Conservation (phyloP, 345 rosid genomes). For the Pugionium cornutum region DNA sequence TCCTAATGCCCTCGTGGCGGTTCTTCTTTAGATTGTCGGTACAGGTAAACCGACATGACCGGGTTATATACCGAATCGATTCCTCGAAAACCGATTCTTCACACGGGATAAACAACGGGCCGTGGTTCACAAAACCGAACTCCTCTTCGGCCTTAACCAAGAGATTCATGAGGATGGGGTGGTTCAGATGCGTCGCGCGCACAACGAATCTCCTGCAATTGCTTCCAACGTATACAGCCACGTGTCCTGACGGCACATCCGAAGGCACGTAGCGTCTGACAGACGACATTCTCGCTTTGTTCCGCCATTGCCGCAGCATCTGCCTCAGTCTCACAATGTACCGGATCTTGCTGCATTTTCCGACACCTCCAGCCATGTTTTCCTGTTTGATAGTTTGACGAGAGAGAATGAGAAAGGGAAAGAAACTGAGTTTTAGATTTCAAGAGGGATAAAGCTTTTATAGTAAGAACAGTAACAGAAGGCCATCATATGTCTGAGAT, state of each 20-base stretch:
- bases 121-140: slow-evolving; percentile 76
- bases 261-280: slow-evolving; percentile 50
- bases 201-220: slow-evolving; percentile 16
- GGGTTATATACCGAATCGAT: slow-evolving; percentile 58
- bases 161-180: slow-evolving; percentile 67
- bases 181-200: slow-evolving; percentile 82
- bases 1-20: slow-evolving; percentile 47
- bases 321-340: slow-evolving; percentile 45
- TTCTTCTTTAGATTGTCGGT: slow-evolving; percentile 55
- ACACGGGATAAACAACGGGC: slow-evolving; percentile 84
- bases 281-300: slow-evolving; percentile 75
- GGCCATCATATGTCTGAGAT: slow-evolving; percentile 31
- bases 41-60: slow-evolving; percentile 45
- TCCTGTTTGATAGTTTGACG: slow-evolving; percentile 1
- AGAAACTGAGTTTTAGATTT: not conserved
- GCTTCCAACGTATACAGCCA: slow-evolving; percentile 74
- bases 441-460: slow-evolving; percentile 38
- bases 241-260: slow-evolving; percentile 90
- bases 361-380: slow-evolving; percentile 61
- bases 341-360: slow-evolving; percentile 74
- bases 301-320: slow-evolving; percentile 80
- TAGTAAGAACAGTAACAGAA: slow-evolving; percentile 21
- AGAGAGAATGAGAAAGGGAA: not conserved
- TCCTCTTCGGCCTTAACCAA: slow-evolving; percentile 80
- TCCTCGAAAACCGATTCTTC: slow-evolving; percentile 88